These are phyloP conservation scores for Rhizopogon salebrosus DNA, from an alignment of 768 basidiomycete genomes.

Conservation along the genomic window DNA sequence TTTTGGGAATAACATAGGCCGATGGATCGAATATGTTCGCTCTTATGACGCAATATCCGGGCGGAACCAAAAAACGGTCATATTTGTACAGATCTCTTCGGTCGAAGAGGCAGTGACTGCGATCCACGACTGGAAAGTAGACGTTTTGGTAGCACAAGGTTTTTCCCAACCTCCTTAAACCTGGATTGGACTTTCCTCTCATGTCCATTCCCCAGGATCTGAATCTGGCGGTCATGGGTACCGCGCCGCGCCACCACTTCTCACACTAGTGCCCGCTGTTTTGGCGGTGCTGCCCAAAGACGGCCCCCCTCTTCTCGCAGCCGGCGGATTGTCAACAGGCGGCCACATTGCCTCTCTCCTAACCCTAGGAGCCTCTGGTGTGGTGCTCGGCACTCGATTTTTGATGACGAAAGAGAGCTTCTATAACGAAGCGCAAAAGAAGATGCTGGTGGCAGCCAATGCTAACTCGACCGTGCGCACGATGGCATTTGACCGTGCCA, in stretches of 20 bases:
- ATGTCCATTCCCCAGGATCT: slow-evolving; percentile 40
- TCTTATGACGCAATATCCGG: slow-evolving; percentile 42
- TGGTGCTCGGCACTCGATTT: slow-evolving; percentile 72
- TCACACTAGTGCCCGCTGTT: slow-evolving; percentile 55
- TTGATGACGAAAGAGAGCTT: slow-evolving; percentile 60
- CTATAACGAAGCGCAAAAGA: slow-evolving; percentile 50
- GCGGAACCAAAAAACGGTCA: slow-evolving; percentile 37
- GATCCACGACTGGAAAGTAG: slow-evolving; percentile 60
- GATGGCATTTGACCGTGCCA: slow-evolving; percentile 57
- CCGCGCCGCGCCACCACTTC: slow-evolving; percentile 49
- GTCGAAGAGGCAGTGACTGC: slow-evolving; percentile 57
- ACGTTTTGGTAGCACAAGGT: slow-evolving; percentile 81
- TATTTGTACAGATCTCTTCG: slow-evolving; percentile 65
- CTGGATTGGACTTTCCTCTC: slow-evolving; percentile 1
- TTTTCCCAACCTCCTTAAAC: slow-evolving; percentile 6
- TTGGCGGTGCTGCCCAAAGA: slow-evolving; percentile 35
- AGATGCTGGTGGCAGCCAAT: slow-evolving; percentile 43
- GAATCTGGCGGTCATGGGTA: slow-evolving; percentile 81
- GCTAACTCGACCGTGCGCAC: slow-evolving; percentile 47
- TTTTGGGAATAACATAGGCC: slow-evolving; percentile 52
- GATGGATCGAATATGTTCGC: slow-evolving; percentile 61
- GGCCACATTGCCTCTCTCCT: slow-evolving; percentile 62
- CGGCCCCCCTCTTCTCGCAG: slow-evolving; percentile 58
- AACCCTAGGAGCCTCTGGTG: slow-evolving; percentile 62
- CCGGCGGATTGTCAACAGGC: slow-evolving; percentile 69